Evolutionary conservation across 139 green algal genomes (phyloP).

Genomic region (Ettlia oleoabundans): DNA sequence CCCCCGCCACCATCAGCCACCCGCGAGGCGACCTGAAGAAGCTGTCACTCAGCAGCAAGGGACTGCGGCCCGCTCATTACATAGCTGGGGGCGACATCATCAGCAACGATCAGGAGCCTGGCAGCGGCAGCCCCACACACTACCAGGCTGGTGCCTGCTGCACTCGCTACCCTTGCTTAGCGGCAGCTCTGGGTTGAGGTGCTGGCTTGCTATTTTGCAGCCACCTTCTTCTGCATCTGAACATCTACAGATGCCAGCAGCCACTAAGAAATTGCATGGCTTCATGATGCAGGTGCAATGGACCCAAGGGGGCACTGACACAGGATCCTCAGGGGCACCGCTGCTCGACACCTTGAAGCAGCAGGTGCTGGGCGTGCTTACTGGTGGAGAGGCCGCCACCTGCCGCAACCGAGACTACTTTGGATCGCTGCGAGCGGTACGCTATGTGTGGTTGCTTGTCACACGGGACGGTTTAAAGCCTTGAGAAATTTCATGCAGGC

Average conservation of each 20-base stretch:
- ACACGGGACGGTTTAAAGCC: too few species aligned
- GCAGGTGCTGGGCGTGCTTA: slow-evolving; percentile 17
- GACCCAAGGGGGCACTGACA: slow-evolving; percentile 10
- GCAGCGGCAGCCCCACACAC: not conserved
- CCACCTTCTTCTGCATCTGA: too few species aligned
- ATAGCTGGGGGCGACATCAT: too few species aligned
- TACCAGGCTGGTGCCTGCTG: not conserved
- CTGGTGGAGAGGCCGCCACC: slow-evolving; percentile 10
- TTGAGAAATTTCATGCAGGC: too few species aligned
- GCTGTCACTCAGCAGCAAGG: not conserved
- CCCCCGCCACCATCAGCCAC: not conserved
- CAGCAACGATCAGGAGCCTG: not conserved
- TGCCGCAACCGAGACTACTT: slow-evolving; percentile 1
- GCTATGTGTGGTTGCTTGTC: too few species aligned
- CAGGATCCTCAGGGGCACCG: not conserved
- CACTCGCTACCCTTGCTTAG: too few species aligned
- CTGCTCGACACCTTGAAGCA: not conserved
- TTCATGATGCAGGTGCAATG: not conserved
- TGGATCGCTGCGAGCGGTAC: not conserved
- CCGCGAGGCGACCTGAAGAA: slow-evolving; percentile 2
- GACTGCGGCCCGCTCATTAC: not conserved
- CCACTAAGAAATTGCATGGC: too few species aligned
- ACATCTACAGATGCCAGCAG: too few species aligned
- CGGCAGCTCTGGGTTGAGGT: too few species aligned
- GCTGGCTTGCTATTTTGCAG: too few species aligned